Evolutionary conservation across 768 basidiomycete species (phyloP).

Genomic region (Pulveroboletus sp.): DNA sequence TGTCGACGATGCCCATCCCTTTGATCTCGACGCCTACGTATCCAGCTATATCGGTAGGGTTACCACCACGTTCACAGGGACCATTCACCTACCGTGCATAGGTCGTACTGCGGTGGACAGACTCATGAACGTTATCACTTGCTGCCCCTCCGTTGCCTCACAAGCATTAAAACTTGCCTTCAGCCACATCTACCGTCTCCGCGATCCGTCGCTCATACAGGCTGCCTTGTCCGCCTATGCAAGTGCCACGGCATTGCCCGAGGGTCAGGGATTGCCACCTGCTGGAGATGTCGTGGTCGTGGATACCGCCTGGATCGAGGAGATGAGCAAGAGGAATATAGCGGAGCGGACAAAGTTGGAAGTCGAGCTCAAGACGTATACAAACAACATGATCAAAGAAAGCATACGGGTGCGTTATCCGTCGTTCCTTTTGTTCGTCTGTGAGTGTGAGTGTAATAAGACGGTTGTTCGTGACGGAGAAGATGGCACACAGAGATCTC

Average conservation of each 20-base stretch:
- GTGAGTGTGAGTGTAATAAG: not conserved
- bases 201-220: constrained; percentile 62
- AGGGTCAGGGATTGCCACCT: constrained; percentile 40
- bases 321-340: constrained; percentile 56
- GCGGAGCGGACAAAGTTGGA: constrained; percentile 82
- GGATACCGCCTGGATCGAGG: constrained; percentile 73
- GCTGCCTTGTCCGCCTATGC: constrained; percentile 52
- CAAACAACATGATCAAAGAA: constrained; percentile 98
- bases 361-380: constrained; percentile 91
- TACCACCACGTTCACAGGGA: not conserved
- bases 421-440: no score
- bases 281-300: constrained; percentile 44
- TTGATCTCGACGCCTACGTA: constrained; percentile 80
- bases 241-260: constrained; percentile 29
- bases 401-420: constrained; percentile 73
- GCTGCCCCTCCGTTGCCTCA: constrained; percentile 63
- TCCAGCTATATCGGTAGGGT: constrained; percentile 65
- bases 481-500: constrained; percentile 92
- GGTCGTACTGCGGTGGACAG: constrained; percentile 77
- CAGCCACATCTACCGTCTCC: constrained; percentile 57
- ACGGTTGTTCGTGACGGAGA: not conserved
- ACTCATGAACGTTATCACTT: constrained; percentile 59
- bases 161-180: constrained; percentile 69
- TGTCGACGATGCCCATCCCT: constrained; percentile 79
- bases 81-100: constrained; percentile 21